A percentile compares a stretch with the other conserved stretches of the same genome.
These are phyloP conservation scores for Auricularia auricula-judae DNA, from an alignment of 768 basidiomycete genomes.

Conservation along the genomic window DNA sequence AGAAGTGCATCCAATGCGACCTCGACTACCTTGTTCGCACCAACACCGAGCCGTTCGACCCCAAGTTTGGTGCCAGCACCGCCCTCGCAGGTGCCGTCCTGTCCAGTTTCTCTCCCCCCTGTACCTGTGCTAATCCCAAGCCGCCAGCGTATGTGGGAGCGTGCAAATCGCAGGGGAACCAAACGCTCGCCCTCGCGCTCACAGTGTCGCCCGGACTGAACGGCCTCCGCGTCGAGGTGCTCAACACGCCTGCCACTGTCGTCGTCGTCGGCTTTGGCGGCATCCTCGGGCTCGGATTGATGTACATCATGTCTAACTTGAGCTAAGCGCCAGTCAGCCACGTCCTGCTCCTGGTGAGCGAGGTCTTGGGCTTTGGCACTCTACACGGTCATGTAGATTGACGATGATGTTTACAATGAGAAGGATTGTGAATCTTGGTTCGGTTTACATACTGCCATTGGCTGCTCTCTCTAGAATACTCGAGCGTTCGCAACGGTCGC, in stretches of 20 bases:
- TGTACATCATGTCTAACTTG: constrained; percentile 47
- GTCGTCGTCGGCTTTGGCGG: constrained; percentile 32
- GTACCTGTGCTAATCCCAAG: background rate
- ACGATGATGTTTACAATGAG: background rate
- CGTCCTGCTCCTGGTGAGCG: background rate
- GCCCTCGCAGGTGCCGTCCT: constrained; percentile 41
- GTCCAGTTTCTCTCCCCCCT: background rate
- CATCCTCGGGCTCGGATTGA: constrained; percentile 36
- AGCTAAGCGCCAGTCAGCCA: constrained; percentile 10
- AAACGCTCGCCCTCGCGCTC: constrained; percentile 30
- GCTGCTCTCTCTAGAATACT: no score
- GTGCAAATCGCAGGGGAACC: constrained; percentile 29
- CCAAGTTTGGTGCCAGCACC: constrained; percentile 45
- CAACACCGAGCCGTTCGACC: constrained; percentile 39
- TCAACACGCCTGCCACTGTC: constrained; percentile 34
- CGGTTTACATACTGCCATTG: background rate
- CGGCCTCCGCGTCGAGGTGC: constrained; percentile 40
- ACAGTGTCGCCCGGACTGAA: constrained; percentile 44
- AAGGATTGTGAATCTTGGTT: background rate
- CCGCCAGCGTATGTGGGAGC: constrained; percentile 24
- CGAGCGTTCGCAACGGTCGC: no score
- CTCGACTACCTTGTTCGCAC: constrained; percentile 40
- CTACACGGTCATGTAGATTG: background rate
- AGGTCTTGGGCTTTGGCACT: background rate
- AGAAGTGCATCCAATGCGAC: constrained; percentile 58